phyloP scores from a whole-genome alignment of 179 eudicot species.

The Beta corolliflora region DNA sequence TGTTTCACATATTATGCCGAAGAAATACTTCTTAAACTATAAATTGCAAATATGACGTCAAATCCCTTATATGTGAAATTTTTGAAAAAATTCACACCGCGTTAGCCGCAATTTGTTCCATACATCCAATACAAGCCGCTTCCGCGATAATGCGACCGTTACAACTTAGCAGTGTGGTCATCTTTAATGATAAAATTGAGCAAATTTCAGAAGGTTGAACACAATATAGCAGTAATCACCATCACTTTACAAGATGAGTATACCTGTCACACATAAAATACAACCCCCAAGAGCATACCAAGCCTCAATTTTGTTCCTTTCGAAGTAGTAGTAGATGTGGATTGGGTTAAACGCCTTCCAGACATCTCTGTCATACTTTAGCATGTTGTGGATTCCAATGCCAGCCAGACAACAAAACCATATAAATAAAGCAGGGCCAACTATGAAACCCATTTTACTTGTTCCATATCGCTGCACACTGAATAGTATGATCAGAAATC shows the following conservation, averaged over 20 bases:
- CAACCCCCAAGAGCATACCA: constrained; percentile 99
- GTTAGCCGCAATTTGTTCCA: no score
- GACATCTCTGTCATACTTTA: constrained; percentile 73
- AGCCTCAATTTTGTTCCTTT: constrained; percentile 78
- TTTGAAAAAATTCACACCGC: no score
- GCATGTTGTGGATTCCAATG: constrained; percentile 86
- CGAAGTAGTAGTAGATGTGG: constrained; percentile 84
- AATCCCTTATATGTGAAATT: no score
- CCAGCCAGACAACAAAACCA: constrained; percentile 95
- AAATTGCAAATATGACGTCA: no score
- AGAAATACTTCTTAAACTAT: no score
- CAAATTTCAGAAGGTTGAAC: not conserved
- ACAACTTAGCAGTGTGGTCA: not conserved
- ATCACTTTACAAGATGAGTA: constrained; percentile 4
- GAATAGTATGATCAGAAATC: constrained; percentile 82
- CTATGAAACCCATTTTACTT: constrained; percentile 91
- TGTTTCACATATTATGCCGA: no score
- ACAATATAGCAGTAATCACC: not conserved
- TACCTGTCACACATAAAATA: constrained; percentile 94
- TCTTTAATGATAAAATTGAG: not conserved
- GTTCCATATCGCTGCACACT: constrained; percentile 95
- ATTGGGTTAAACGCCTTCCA: constrained; percentile 90
- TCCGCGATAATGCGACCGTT: not conserved
- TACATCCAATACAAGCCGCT: no score
- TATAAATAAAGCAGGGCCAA: constrained; percentile 92